These are phyloP conservation scores for Debaryomyces nepalensis DNA, from an alignment of 1,139 yeast genomes.

Conservation along the genomic window DNA sequence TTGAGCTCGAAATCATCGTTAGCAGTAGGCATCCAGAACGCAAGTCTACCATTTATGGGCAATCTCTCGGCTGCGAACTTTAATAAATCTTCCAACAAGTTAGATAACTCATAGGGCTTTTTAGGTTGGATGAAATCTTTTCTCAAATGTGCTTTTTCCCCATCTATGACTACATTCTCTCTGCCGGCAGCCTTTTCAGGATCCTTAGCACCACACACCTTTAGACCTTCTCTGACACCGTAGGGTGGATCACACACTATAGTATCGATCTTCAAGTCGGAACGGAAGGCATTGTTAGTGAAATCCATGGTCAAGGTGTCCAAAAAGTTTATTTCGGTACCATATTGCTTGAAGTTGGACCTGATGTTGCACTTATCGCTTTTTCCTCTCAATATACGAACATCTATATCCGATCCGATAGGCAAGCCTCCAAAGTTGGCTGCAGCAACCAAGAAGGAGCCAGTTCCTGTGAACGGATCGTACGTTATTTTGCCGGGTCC, in stretches of 20 bases:
- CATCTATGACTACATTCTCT: constrained; percentile 72
- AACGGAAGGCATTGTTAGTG: constrained; percentile 83
- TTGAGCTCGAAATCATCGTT: constrained; percentile 81
- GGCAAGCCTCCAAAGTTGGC: constrained; percentile 83
- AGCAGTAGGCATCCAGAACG: constrained; percentile 99
- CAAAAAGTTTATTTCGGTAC: constrained; percentile 57
- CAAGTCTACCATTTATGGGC: constrained; percentile 75
- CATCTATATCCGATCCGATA: constrained; percentile 91
- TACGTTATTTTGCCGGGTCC: constrained; percentile 68
- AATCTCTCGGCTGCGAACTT: constrained; percentile 72
- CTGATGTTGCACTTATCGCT: constrained; percentile 51
- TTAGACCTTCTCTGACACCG: constrained; percentile 94
- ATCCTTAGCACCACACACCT: constrained; percentile 85
- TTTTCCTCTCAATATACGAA: constrained; percentile 81
- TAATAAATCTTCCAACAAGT: constrained; percentile 75
- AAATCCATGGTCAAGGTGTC: constrained; percentile 93
- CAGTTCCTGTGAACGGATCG: constrained; percentile 98
- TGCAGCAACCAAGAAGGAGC: constrained; percentile 89
- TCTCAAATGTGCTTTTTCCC: constrained; percentile 75
- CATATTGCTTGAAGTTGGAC: constrained; percentile 78
- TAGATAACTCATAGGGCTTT: constrained; percentile 82
- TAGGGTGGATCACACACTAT: constrained; percentile 97
- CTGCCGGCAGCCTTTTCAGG: constrained; percentile 61
- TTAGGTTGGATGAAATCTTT: constrained; percentile 91
- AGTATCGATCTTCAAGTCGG: constrained; percentile 66